These are phyloP conservation scores for Spergularia azorica DNA, from an alignment of 179 eudicot genomes.

Conservation along the genomic window DNA sequence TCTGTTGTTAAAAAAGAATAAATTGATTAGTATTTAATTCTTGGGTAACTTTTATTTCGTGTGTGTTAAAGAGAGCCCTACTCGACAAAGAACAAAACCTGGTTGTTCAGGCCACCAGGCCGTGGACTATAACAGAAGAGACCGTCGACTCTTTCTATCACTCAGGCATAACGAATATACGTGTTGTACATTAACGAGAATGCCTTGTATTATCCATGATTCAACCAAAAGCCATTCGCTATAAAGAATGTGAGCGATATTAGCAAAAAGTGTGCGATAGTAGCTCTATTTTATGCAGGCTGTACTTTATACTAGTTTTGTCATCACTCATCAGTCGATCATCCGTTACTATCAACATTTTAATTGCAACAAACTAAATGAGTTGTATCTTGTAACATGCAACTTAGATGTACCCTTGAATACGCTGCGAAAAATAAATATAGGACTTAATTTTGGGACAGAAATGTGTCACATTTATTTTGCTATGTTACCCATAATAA, in stretches of 20 bases:
- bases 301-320: constrained; percentile 1
- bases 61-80: too few species aligned
- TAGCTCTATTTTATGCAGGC: background rate
- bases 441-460: background rate
- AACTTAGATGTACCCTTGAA: constrained; percentile 2
- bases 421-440: background rate
- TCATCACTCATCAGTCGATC: background rate
- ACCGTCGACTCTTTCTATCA: too few species aligned
- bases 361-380: constrained; percentile 9
- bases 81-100: too few species aligned
- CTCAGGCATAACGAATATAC: too few species aligned
- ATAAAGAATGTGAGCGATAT: too few species aligned
- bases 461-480: constrained; percentile 1
- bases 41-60: background rate
- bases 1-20: constrained; percentile 33
- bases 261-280: too few species aligned
- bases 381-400: background rate
- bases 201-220: too few species aligned
- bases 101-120: too few species aligned
- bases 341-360: constrained; percentile 1
- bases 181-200: too few species aligned
- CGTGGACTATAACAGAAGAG: too few species aligned
- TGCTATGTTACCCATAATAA: background rate
- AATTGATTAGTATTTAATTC: constrained; percentile 9
- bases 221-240: too few species aligned